Base-by-base conservation (phyloP, 2,329 filamentous ascomycete genomes). In the Alternaria metachromatica region DNA sequence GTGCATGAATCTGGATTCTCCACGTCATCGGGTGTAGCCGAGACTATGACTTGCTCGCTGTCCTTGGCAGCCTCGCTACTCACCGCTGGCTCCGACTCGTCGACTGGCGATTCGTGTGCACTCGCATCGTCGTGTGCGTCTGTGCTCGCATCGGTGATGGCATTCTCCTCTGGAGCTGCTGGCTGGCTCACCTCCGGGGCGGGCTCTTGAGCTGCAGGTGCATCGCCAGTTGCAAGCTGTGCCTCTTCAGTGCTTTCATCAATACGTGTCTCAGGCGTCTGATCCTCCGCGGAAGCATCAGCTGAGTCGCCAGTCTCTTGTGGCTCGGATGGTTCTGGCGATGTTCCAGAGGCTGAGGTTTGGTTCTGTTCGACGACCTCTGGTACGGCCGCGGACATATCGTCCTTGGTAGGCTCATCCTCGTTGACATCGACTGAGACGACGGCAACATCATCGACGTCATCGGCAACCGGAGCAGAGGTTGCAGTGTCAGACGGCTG, bases 1-100 rank as follows among this genome's bases (percentile, higher is more conserved):
- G 60, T 43, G 55, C 46, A 13, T 64, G 48, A 50, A 49, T 55
- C 53, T 58, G 4, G 7, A 21, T 30, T 28, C 21, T 65, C 67
- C 25, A 50, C 33, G 45, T 54, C 55, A 53, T 66, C 60, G 12
- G 45, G 28, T 30, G 37, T 37, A 49, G 46, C 58, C 50, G 65
- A 55, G 48, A 65, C 23, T 30, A 62, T 21, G 12, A 23, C 18
- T 23, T 45, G 44, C 37, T 60, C 50, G 61, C 55, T 44, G 62
- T 28, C 58, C 45, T 64, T 41, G 48, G 43, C 37, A 46, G 23
- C 41, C 37, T 55, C 53, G 43, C 15, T n/a, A 20, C 54, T 55
- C 45, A 50, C 43, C 28, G 53, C 45, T 21, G 46, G 25, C 21
- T 44, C 30, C n/a, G 20, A 20, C 30, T 62, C 51, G 55, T 55